Conservation (phyloP, 306 rosid genomes). For the Begonia masoniana region DNA sequence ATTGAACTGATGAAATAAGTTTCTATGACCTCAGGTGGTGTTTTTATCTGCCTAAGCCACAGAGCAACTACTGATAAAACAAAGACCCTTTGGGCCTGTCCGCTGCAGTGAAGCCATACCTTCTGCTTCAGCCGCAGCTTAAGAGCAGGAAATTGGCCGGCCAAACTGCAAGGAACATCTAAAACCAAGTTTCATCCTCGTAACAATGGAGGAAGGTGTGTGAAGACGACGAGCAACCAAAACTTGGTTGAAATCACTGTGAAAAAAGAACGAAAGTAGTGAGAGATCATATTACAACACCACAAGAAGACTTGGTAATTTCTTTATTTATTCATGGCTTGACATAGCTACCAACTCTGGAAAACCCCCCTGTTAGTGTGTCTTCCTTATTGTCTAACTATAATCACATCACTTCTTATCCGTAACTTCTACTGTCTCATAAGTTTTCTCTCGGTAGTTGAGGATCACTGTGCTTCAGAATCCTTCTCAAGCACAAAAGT, state of each 20-base stretch:
- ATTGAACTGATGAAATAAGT: neutral
- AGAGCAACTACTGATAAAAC: conserved; percentile 34
- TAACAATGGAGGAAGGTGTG: neutral
- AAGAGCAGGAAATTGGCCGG: conserved; percentile 47
- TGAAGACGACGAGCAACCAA: neutral
- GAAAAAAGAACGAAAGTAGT: too few species aligned
- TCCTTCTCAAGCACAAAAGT: conserved; percentile 43
- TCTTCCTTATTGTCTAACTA: neutral
- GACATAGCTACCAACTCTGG: conserved; percentile 47
- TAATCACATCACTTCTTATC: neutral
- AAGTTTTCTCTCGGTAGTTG: conserved; percentile 62
- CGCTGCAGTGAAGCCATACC: conserved; percentile 65
- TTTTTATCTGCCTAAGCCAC: conserved; percentile 26
- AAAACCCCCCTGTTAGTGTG: neutral
- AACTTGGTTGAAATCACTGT: too few species aligned
- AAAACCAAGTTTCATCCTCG: too few species aligned
- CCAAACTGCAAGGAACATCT: conserved; percentile 40
- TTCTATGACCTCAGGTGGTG: conserved; percentile 32
- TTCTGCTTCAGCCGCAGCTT: conserved; percentile 70
- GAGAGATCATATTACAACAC: conserved; percentile 49
- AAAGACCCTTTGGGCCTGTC: conserved; percentile 78
- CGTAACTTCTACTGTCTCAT: conserved; percentile 65
- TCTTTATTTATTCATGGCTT: conserved; percentile 49
- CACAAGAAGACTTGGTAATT: conserved; percentile 58
- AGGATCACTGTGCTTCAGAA: conserved; percentile 51